Evolutionary conservation across 2,329 filamentous ascomycete species (phyloP), one percentile per base, ranked within the genome.

Genomic region (Cladophialophora chaetospira): DNA sequence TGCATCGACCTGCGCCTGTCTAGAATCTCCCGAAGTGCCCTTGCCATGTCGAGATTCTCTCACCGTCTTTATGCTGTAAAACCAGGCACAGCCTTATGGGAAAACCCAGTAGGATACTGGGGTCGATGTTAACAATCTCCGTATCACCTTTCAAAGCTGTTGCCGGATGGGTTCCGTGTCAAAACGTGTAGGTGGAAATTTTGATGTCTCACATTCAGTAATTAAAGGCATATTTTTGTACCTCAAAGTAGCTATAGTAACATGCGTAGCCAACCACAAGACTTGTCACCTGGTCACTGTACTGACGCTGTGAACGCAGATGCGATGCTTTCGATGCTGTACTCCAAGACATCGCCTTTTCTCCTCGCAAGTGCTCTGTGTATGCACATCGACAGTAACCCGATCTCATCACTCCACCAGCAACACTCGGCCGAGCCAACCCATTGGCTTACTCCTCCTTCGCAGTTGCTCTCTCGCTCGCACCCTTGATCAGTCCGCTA

Each of bases 401-500:
- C 10, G 40, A 25, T 15, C 25, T 46, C 29, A 31, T 51, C 38
- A 40, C 28, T 33, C 40, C 21, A 50, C 17, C 29, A 31, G 17
- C 38, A 19, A 28, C 13, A 40, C 29, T 29, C 15, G 6, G 13
- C 35, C 38, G 28, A 33, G 31, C 25, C 13, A 19, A 13, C 17
- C 26, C 6, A 28, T 35, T 19, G 17, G 8, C 29, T 54, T 50
- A 64, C 11, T 61, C 62, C 5, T 13, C 43, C 45, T 64, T 64
- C 40, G 19, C 50, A 19, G 36, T 10, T 19, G 51, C 44, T 40
- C 62, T 38, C 51, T 66, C 63, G 35, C 64, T 65, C 15, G 61
- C 63, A 21, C 64, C 64, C 64, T 69, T 10, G 55, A 83, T 70
- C 5, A 82, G 56, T 4, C 70, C 72, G 54, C 77, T 81, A 15